Evolutionary conservation across 2,329 filamentous ascomycete genomes (phyloP), one percentile per base, ranked within the genome.

Genomic region (Oidium heveae): DNA sequence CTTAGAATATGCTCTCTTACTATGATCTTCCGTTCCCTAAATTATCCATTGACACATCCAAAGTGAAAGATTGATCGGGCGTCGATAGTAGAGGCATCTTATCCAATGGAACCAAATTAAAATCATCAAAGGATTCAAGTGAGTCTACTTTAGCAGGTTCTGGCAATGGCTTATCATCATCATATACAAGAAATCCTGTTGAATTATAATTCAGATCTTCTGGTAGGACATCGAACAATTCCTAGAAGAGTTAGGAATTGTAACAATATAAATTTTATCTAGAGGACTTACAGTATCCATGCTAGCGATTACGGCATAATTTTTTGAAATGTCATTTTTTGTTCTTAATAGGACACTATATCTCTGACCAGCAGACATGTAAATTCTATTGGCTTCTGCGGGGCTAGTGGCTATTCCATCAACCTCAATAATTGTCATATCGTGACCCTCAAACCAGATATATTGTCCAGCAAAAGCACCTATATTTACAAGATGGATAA

Each of bases 51-150:
- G 71, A 70, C 2, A 84, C 72, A 57, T 76, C 70, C 2, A 91
- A 71, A 46, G 74, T 73, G 39, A 91, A 71, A 1, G 70, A 70
- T 58, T 77, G 72, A 65, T 82, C 77, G 0, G 84, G 79, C 8
- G 77, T 69, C 1, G 73, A 71, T 5, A 80, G 72, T 2, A 82
- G 69, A 9, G 72, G 68, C 65, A 77, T 69, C 49, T 76, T 74
- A 62, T 93, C 85, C 55, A 75, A 71, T 0, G 87, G 83, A 0
- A 81, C 72, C 0, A 94, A 73, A 0, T 68, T 72, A 58, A 83
- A 77, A 63, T 94, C 87, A 61, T 94, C 85, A 56, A 82, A 80
- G 1, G 79, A 74, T 24, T 80, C 68, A 51, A 86, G 78, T 13
- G 75, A 73, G 47, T 80, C 71, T 2, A 87, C 63, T 0, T 71